Evolutionary conservation across 2,329 filamentous ascomycete genomes (phyloP), one percentile per base, ranked within the genome.

Genomic region (Talaromyces albobiverticillius): DNA sequence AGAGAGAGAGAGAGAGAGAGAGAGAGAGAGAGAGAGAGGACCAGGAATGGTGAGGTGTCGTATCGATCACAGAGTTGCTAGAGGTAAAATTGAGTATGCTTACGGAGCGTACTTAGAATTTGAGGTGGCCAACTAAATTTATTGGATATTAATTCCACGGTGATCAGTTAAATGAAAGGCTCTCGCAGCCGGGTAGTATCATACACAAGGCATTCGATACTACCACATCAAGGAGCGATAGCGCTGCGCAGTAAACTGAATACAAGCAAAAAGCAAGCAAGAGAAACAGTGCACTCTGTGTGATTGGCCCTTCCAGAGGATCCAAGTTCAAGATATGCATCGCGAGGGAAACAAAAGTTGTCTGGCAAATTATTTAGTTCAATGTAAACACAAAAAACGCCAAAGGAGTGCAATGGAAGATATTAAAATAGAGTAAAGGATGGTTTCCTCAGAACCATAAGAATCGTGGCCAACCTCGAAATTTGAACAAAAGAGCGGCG

Each of bases 401-500:
- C 60, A 59, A 56, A 10, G 55, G 60, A 66, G 62, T 64, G 62
- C 64, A 71, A 69, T 3, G 18, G 10, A 32, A 46, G 18, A 14
- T 36, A 46, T 46, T 43, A 23, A 45, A 2, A 51, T 14, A 20
- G 29, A 36, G 29, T 32, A 29, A 34, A 51, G 20, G 40, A 25
- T 38, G 41, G 41, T 36, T 20, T 9, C 20, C 40, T 36, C 31
- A 45, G 36, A 51, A 34, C 40, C 40, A 29, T 51, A 34, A 46
- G 36, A 51, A 38, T 13, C 26, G 40, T 31, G 49, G 41, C 40
- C 49, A 51, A 46, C 40, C 49, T 51, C 38, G 49, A 38, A 38
- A 69, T 63, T 16, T 47, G 49, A 45, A 45, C 41, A n/a, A 46
- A 51, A 45, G 40, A 51, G 49, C 23, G 34, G 31, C 26, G 14